A percentile compares a stretch with the other conserved stretches of the same genome.
These are phyloP conservation scores for Terfezia boudieri DNA, from an alignment of 495 filamentous ascomycete genomes.

Conservation along the genomic window DNA sequence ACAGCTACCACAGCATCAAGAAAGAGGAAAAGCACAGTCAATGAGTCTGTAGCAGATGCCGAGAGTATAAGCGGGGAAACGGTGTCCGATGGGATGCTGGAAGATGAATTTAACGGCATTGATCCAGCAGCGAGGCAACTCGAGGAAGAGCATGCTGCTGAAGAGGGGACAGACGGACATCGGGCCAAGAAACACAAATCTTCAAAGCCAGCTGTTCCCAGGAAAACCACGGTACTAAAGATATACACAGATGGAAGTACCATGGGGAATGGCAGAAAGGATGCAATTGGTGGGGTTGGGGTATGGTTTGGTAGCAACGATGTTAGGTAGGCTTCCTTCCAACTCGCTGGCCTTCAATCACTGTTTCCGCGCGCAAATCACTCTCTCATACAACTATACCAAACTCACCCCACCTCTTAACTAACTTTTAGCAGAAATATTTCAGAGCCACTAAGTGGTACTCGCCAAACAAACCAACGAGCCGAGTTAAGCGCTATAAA, in stretches of 20 bases:
- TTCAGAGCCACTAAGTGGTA: constrained; percentile 54
- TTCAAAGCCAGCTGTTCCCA: not conserved
- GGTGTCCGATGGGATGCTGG: not conserved
- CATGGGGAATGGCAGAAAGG: constrained; percentile 47
- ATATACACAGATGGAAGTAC: constrained; percentile 85
- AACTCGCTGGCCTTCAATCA: not conserved
- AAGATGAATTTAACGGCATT: not conserved
- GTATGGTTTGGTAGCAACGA: constrained; percentile 32
- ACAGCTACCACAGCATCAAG: not conserved
- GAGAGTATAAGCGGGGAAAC: not conserved
- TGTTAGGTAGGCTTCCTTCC: constrained; percentile 4
- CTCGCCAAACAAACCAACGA: constrained; percentile 74
- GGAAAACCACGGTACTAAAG: constrained; percentile 19
- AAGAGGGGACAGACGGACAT: not conserved
- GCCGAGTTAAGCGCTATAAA: constrained; percentile 78
- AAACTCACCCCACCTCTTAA: constrained; percentile 12
- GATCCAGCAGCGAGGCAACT: not conserved
- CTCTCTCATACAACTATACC: not conserved
- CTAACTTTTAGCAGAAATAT: constrained; percentile 39
- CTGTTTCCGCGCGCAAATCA: not conserved
- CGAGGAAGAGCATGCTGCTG: not conserved
- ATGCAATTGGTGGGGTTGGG: constrained; percentile 61
- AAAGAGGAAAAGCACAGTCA: not conserved
- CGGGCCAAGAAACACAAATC: not conserved
- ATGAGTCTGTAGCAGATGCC: not conserved